Percentiles rank a stretch among this genome's conserved stretches.
Evolutionary conservation across 2,329 filamentous ascomycete genomes (phyloP).

Genomic region (Rhinocladiella mackenziei): DNA sequence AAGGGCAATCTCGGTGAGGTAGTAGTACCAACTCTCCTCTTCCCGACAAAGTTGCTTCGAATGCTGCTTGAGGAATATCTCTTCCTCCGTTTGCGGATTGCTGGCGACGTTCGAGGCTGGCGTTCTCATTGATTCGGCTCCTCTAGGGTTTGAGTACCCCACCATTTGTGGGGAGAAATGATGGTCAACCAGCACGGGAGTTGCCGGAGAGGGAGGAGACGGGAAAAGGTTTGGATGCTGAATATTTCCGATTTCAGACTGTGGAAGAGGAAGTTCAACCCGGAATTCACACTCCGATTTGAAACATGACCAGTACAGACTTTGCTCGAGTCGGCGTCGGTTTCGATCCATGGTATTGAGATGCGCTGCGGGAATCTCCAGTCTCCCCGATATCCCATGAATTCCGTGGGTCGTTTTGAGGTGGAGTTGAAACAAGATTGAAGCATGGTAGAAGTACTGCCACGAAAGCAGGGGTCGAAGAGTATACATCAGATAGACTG

Average conservation of each 20-base stretch:
- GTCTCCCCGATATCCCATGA: not conserved
- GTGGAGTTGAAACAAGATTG: constrained; percentile 37
- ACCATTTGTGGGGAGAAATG: no score
- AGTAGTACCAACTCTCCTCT: constrained; percentile 45
- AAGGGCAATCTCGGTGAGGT: constrained; percentile 43
- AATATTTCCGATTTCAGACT: constrained; percentile 36
- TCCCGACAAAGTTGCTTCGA: constrained; percentile 28
- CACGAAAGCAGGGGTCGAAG: constrained; percentile 39
- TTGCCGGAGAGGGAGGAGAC: constrained; percentile 30
- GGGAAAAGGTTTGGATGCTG: constrained; percentile 37
- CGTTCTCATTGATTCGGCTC: no score
- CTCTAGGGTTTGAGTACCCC: no score
- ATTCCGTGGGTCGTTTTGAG: constrained; percentile 26
- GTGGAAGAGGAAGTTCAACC: constrained; percentile 39
- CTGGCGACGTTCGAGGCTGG: no score
- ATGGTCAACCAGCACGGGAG: not conserved
- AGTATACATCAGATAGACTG: constrained; percentile 39
- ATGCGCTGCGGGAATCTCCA: not conserved
- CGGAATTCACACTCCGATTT: constrained; percentile 44
- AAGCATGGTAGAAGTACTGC: constrained; percentile 37
- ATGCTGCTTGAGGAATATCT: constrained; percentile 9
- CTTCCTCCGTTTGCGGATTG: constrained; percentile 8
- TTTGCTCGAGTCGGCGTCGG: constrained; percentile 37
- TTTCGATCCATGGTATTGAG: constrained; percentile 14
- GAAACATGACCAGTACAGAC: constrained; percentile 45